phyloP scores from a whole-genome alignment of 768 basidiomycete species.

The Tulasnella sp. region DNA sequence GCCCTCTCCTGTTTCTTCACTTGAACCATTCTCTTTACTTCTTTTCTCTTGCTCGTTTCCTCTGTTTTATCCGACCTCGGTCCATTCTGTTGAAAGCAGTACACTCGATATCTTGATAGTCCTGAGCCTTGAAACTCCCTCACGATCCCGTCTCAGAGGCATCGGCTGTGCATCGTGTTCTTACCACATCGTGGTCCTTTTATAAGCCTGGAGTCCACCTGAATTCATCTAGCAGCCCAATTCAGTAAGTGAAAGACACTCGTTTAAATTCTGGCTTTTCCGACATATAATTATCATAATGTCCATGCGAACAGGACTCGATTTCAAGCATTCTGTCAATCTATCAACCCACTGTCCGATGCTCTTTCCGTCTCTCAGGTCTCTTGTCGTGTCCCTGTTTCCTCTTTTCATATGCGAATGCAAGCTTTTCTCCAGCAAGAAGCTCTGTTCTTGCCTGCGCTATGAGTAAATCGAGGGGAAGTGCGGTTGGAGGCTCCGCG shows the following conservation, averaged over 20 bases:
- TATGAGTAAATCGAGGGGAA: slow-evolving; percentile 36
- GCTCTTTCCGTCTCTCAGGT: not conserved
- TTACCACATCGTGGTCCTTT: no score
- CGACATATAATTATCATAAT: no score
- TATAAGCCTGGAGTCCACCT: no score
- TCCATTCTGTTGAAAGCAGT: not conserved
- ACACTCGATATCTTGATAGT: not conserved
- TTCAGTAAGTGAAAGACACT: no score
- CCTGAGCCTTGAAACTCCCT: no score
- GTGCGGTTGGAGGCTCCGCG: slow-evolving; percentile 39
- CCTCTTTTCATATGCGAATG: slow-evolving; percentile 34
- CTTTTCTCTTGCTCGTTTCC: not conserved
- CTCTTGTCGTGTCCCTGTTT: not conserved
- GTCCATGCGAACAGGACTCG: not conserved
- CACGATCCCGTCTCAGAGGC: no score
- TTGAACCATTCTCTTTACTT: not conserved
- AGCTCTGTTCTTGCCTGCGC: slow-evolving; percentile 53
- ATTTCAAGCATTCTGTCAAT: not conserved
- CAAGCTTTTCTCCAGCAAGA: slow-evolving; percentile 57
- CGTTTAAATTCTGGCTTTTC: no score
- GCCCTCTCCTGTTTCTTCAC: not conserved
- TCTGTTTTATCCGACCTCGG: not conserved
- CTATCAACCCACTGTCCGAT: slow-evolving; percentile 1
- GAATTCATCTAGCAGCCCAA: no score
- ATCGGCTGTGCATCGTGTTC: no score